These are phyloP conservation scores for Blastocystis sp. DNA, from an alignment of 352 stramenopile genomes.

Conservation along the genomic window DNA sequence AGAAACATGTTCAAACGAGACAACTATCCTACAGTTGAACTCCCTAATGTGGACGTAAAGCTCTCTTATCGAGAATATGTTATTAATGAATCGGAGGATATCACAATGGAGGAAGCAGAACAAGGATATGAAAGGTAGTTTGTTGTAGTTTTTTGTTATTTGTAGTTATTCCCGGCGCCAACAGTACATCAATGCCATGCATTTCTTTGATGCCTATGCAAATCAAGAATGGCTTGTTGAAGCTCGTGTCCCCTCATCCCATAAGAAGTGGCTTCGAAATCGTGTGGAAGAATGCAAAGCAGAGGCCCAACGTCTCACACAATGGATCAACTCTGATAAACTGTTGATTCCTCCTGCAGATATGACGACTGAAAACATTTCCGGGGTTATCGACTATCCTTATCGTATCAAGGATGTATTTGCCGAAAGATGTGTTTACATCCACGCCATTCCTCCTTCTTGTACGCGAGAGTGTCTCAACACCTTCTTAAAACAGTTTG, in stretches of 20 bases:
- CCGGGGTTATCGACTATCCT: neutral
- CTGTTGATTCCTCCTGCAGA: neutral
- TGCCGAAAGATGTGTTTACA: constrained; percentile 43
- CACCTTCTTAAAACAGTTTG: neutral
- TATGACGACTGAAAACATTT: neutral
- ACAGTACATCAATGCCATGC: constrained; percentile 42
- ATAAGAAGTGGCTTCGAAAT: neutral
- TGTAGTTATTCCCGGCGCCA: constrained; percentile 10
- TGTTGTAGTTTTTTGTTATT: neutral
- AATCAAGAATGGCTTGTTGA: constrained; percentile 58
- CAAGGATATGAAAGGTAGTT: constrained; percentile 31
- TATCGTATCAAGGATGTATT: neutral
- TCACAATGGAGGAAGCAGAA: constrained; percentile 45
- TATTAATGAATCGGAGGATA: neutral
- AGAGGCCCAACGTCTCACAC: neutral
- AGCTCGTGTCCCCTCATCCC: neutral
- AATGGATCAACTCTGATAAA: neutral
- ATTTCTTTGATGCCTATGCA: constrained; percentile 36
- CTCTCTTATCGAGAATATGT: constrained; percentile 58
- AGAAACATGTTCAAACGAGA: neutral
- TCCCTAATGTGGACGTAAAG: constrained; percentile 3
- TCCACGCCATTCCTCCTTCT: constrained; percentile 20
- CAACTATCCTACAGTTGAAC: constrained; percentile 9
- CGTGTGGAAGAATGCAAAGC: neutral
- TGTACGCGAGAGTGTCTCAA: constrained; percentile 35